A percentile compares a stretch with the other conserved stretches of the same genome.
phyloP scores from a whole-genome alignment of 352 stramenopile genomes.

The Vaucheria bursata region DNA sequence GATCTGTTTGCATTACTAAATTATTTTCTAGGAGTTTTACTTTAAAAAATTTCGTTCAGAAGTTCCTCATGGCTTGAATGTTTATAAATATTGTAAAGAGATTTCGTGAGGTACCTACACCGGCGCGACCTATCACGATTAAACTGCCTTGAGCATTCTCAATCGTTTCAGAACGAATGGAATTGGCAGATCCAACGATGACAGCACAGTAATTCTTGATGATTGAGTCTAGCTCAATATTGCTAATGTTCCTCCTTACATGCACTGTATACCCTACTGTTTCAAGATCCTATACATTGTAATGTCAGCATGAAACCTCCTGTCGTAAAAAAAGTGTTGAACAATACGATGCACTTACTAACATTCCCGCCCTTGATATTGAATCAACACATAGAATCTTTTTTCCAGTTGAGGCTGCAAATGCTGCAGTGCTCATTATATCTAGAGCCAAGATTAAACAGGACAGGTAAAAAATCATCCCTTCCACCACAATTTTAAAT shows the following conservation, averaged over 20 bases:
- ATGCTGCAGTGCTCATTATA: too few relatives aligned
- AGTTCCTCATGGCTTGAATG: not conserved
- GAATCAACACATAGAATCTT: too few relatives aligned
- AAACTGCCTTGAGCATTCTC: not conserved
- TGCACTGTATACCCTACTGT: not conserved
- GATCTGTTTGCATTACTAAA: not conserved
- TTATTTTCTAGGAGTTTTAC: not conserved
- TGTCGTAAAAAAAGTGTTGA: too few relatives aligned
- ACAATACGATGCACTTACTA: too few relatives aligned
- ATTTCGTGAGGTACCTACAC: not conserved
- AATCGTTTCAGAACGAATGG: not conserved
- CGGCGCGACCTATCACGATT: not conserved
- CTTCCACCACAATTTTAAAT: too few relatives aligned
- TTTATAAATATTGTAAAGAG: not conserved
- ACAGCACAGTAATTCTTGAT: not conserved
- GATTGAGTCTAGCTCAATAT: not conserved
- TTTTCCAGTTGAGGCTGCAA: too few relatives aligned
- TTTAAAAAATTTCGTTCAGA: not conserved
- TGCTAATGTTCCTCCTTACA: not conserved
- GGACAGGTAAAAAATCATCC: too few relatives aligned
- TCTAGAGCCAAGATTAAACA: too few relatives aligned
- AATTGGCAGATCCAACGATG: constrained; percentile 6
- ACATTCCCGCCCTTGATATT: too few relatives aligned
- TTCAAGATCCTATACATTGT: not conserved
- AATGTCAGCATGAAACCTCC: too few relatives aligned